Evolutionary conservation across 2,329 filamentous ascomycete species (phyloP), one percentile per base, ranked within the genome.

Genomic region (Colletotrichum phormii): DNA sequence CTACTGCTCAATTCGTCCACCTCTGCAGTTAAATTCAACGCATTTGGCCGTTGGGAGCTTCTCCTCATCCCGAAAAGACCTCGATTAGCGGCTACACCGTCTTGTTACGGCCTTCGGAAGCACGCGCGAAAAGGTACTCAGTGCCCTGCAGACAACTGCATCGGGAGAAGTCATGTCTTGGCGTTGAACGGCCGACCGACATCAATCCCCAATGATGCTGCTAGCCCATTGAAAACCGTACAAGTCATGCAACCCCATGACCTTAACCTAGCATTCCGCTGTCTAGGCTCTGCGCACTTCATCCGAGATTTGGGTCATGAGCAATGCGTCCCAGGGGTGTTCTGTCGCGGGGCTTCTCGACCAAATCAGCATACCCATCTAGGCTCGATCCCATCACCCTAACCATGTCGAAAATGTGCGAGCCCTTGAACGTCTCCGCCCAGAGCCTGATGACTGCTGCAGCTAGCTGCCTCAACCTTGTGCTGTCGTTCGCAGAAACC

Each of bases 351-450:
- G 86, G 85, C 79, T 89, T 90, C 77, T 90, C 88, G 42, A 90
- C 80, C 71, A 90, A 77, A 67, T 89, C 87, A 1, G 88, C 89
- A 75, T 90, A 91, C 4, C 85, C 85, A 68, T 91, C 89, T 62
- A 91, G 77, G 18, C 88, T 88, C 18, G 84, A 82, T 0, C 88
- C 89, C 83, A 91, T 89, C 3, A 88, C 86, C 76, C 87, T 87
- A 54, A 91, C 86, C 72, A 90, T 85, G 70, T 91, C 89, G 75
- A 91, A 91, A 7, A 91, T 87, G 75, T 91, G 89, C 12, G 86
- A 86, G 12, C 89, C 89, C 74, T 90, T 90, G 78, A 91, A 91
- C 1, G 89, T 88, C 77, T 90, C 89, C 0, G 89, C 88, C 89
- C 89, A 91, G 2, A 91, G 83, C 42, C 88, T 84, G 37, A 91